These are phyloP conservation scores for Epichloe sp. DNA, from an alignment of 2,329 filamentous ascomycete genomes.

Conservation along the genomic window DNA sequence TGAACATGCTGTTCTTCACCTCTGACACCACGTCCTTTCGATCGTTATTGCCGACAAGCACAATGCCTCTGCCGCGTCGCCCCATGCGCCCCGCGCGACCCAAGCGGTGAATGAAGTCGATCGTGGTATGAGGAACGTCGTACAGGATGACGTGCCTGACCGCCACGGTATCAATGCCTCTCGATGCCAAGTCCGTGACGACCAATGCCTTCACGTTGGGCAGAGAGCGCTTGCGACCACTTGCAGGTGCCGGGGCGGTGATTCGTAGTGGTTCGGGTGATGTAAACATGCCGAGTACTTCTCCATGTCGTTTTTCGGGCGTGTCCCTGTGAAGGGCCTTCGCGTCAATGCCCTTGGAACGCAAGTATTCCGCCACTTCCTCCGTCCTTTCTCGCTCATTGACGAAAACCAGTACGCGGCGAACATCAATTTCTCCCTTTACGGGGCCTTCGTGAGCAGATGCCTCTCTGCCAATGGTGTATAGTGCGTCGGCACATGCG, in stretches of 20 bases:
- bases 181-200: conserved; percentile 81
- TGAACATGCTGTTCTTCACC: conserved; percentile 81
- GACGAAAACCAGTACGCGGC: conserved; percentile 88
- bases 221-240: conserved; percentile 36
- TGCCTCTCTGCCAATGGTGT: conserved; percentile 74
- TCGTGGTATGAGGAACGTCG: conserved; percentile 93
- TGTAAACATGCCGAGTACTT: conserved; percentile 68
- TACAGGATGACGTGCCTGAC: conserved; percentile 88
- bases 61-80: conserved; percentile 73
- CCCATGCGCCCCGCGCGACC: conserved; percentile 90
- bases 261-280: conserved; percentile 28
- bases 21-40: conserved; percentile 82
- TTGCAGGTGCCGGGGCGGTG: conserved; percentile 12
- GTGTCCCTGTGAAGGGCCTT: conserved; percentile 77
- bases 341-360: conserved; percentile 77
- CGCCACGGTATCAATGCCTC: conserved; percentile 87
- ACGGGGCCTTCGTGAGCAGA: conserved; percentile 41
- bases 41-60: conserved; percentile 81
- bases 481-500: conserved; percentile 89
- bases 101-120: conserved; percentile 95
- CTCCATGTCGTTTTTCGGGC: conserved; percentile 59
- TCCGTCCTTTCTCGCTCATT: conserved; percentile 87
- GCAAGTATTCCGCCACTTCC: conserved; percentile 66
- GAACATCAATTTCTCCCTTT: conserved; percentile 50
- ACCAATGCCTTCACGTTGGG: conserved; percentile 82